phyloP scores from a whole-genome alignment of 1,284 basidiomycete species.

The Paramarasmius palmivorus region DNA sequence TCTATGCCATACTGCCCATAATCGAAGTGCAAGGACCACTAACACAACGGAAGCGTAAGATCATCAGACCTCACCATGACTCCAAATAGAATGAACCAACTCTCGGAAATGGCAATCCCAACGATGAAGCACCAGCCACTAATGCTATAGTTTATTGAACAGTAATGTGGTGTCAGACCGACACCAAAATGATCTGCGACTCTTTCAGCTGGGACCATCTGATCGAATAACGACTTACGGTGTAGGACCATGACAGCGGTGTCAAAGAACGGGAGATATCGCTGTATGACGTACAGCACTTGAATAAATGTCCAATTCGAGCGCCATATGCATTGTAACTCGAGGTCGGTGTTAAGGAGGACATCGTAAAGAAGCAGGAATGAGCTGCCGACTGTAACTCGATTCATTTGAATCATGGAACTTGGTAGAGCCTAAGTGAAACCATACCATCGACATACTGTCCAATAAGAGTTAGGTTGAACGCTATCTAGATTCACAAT shows the following conservation, averaged over 20 bases:
- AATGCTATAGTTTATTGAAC: too few species aligned
- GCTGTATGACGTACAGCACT: not conserved
- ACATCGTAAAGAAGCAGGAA: not conserved
- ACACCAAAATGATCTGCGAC: too few species aligned
- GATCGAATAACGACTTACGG: not conserved
- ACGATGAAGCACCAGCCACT: too few species aligned
- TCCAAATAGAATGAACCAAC: too few species aligned
- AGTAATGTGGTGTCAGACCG: too few species aligned
- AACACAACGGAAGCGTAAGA: too few species aligned
- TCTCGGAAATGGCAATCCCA: too few species aligned
- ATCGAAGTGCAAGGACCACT: not conserved
- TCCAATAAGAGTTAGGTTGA: too few species aligned
- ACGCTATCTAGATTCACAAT: too few species aligned
- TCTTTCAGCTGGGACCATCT: too few species aligned
- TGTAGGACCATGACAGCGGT: not conserved
- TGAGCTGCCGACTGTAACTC: not conserved
- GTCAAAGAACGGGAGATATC: conserved; percentile 1
- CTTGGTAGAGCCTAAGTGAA: too few species aligned
- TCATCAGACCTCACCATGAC: too few species aligned
- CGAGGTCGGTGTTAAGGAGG: not conserved
- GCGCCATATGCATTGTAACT: not conserved
- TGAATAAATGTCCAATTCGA: not conserved
- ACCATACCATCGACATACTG: not conserved
- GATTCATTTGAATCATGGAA: not conserved
- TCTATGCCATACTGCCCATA: not conserved